Percentiles rank a stretch among this genome's conserved stretches.
Conservation (phyloP, 1,284 basidiomycete species). For the Crucibulum cyathiforme region DNA sequence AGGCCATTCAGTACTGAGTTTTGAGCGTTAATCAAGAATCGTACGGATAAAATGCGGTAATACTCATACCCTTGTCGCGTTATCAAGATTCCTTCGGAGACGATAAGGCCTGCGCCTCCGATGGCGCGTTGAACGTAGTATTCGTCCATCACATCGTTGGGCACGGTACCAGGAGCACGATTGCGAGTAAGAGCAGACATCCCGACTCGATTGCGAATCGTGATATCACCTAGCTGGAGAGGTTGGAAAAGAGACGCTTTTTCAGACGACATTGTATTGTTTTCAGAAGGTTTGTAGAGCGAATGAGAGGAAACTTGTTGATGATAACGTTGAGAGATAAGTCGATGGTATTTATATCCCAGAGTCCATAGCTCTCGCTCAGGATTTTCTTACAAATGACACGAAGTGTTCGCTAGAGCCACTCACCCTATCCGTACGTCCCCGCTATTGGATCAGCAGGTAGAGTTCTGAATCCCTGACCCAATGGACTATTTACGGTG, state of each 20-base stretch:
- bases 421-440: no score
- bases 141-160: conserved; percentile 45
- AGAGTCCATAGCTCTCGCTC: no score
- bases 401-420: no score
- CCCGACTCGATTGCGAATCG: conserved; percentile 36
- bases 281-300: background rate
- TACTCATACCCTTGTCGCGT: conserved; percentile 46
- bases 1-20: conserved; percentile 42
- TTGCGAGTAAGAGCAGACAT: conserved; percentile 45
- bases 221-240: background rate
- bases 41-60: background rate
- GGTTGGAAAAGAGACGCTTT: background rate
- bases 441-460: no score
- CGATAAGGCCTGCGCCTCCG: conserved; percentile 48
- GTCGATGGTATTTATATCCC: no score
- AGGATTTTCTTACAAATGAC: no score
- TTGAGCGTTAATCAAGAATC: no score
- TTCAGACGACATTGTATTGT: background rate
- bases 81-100: conserved; percentile 50
- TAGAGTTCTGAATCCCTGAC: no score
- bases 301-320: background rate
- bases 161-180: conserved; percentile 35
- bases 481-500: no score
- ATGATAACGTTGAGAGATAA: no score
- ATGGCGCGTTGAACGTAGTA: conserved; percentile 54